Evolutionary conservation across 2,329 filamentous ascomycete genomes (phyloP).

Genomic region (Ilyonectria destructans): DNA sequence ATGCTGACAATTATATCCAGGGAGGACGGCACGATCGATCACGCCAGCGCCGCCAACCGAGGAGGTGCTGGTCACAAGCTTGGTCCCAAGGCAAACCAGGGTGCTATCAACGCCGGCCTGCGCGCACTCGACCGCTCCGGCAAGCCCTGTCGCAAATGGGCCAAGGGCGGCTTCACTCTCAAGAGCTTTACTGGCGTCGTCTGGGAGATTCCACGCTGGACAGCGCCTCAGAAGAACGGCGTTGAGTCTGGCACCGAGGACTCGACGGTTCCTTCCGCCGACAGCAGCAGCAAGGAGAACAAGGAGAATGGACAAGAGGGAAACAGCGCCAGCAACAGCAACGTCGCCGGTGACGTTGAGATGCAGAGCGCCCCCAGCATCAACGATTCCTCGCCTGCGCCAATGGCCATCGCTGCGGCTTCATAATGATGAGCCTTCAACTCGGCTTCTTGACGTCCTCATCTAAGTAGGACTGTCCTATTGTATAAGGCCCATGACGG

Average conservation of each 20-base stretch:
- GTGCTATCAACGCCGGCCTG: constrained; percentile 96
- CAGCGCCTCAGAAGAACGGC: constrained; percentile 75
- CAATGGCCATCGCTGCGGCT: constrained; percentile 64
- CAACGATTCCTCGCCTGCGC: constrained; percentile 68
- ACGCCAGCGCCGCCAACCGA: constrained; percentile 65
- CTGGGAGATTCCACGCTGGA: constrained; percentile 90
- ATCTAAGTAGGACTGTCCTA: constrained; percentile 33
- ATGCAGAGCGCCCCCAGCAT: constrained; percentile 69
- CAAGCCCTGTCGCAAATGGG: constrained; percentile 93
- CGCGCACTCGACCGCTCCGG: constrained; percentile 94
- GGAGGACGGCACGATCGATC: constrained; percentile 76
- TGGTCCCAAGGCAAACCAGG: constrained; percentile 95
- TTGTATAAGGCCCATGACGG: constrained; percentile 31
- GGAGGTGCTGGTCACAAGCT: constrained; percentile 81
- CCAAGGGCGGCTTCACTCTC: constrained; percentile 84
- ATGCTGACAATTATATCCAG: constrained; percentile 59
- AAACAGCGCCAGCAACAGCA: constrained; percentile 66
- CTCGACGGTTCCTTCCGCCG: constrained; percentile 63
- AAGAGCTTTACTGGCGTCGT: constrained; percentile 93
- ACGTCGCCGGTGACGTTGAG: constrained; percentile 63
- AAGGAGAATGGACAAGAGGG: constrained; percentile 71
- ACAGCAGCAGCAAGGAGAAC: constrained; percentile 76
- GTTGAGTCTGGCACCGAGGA: constrained; percentile 65
- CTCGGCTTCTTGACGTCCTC: constrained; percentile 18
- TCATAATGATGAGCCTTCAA: constrained; percentile 50